A percentile compares a stretch with the other conserved stretches of the same genome.
phyloP scores from a whole-genome alignment of 148 eudicot species.

The Mesembryanthemum crystallinum region DNA sequence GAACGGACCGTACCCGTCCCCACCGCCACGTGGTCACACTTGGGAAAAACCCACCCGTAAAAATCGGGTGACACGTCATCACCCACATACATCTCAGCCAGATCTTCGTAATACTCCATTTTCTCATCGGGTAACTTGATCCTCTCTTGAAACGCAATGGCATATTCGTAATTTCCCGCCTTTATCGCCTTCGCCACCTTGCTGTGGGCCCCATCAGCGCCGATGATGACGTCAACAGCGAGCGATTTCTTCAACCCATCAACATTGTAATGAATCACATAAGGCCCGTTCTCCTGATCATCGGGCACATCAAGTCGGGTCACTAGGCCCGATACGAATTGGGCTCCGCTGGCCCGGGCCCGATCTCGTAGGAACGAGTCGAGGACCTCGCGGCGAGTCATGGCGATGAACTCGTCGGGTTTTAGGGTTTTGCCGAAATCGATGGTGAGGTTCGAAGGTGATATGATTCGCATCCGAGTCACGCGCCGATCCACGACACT shows the following conservation, averaged over 20 bases:
- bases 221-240: constrained; percentile 70
- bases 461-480: constrained; percentile 74
- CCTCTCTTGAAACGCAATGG: constrained; percentile 87
- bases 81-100: constrained; percentile 93
- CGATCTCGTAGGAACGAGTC: constrained; percentile 68
- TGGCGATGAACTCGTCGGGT: constrained; percentile 78
- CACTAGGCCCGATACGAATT: constrained; percentile 52
- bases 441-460: constrained; percentile 70
- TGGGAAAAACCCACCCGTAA: constrained; percentile 94
- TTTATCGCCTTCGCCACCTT: constrained; percentile 70
- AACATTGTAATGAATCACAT: constrained; percentile 46
- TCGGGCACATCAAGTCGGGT: constrained; percentile 54
- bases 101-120: constrained; percentile 72
- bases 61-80: constrained; percentile 89
- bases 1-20: constrained; percentile 76
- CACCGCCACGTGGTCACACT: constrained; percentile 91
- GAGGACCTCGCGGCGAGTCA: constrained; percentile 88
- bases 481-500: constrained; percentile 73
- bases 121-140: constrained; percentile 70
- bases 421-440: constrained; percentile 83
- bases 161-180: constrained; percentile 72
- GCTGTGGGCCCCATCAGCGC: constrained; percentile 91
- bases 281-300: constrained; percentile 30
- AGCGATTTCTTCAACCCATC: constrained; percentile 34
- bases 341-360: constrained; percentile 60